Conservation (phyloP, 495 filamentous ascomycete genomes). For the Trichoderma parareesei region DNA sequence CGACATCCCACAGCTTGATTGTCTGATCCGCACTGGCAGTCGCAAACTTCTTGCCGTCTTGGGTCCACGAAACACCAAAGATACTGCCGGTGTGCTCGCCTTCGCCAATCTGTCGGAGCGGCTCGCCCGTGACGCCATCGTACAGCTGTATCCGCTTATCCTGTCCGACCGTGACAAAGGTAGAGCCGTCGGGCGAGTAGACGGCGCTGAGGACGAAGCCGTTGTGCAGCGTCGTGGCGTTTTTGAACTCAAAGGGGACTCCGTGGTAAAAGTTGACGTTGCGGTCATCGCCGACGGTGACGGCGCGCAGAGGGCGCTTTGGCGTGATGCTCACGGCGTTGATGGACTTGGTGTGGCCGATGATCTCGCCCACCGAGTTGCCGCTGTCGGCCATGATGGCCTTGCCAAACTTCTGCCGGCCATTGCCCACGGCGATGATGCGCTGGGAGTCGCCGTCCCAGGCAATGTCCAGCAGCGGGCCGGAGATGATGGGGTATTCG, state of each 20-base stretch:
- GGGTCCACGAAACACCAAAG: conserved; percentile 82
- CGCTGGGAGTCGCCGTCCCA: conserved; percentile 98
- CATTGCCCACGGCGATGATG: conserved; percentile 91
- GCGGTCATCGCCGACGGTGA: conserved; percentile 83
- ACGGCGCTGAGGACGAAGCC: conserved; percentile 81
- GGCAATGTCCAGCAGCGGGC: conserved; percentile 88
- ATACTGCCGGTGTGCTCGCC: conserved; percentile 85
- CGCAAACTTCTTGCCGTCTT: conserved; percentile 80
- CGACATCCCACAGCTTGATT: conserved; percentile 82
- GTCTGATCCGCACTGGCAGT: conserved; percentile 93
- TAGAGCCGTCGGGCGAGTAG: conserved; percentile 83
- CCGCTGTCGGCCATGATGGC: conserved; percentile 94
- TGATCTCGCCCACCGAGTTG: conserved; percentile 90
- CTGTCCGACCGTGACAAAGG: conserved; percentile 78
- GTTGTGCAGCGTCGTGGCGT: conserved; percentile 63
- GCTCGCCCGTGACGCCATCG: conserved; percentile 88
- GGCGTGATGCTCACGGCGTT: conserved; percentile 87
- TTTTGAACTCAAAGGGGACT: conserved; percentile 89
- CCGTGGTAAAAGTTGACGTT: conserved; percentile 88
- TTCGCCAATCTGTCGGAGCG: conserved; percentile 66
- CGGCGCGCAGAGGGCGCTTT: conserved; percentile 80
- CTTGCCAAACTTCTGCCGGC: conserved; percentile 87
- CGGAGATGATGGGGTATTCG: conserved; percentile 90
- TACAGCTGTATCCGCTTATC: conserved; percentile 89
- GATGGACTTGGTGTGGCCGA: conserved; percentile 80